Base-by-base conservation (phyloP, 176 grass and related monocot species). In the Triticum monococcum region DNA sequence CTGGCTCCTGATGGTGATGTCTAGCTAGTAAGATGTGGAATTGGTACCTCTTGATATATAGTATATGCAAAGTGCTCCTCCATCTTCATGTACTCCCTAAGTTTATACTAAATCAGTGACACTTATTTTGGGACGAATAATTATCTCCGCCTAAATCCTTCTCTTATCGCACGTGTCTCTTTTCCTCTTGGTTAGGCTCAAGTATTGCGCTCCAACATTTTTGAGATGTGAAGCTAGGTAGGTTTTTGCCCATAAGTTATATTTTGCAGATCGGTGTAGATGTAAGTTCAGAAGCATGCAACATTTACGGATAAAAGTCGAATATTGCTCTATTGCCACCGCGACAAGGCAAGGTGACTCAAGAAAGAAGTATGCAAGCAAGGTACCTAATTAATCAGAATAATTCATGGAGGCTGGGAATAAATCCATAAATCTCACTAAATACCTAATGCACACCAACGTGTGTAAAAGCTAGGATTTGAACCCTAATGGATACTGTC, bases 1-100 rank as follows among this genome's bases (percentile, higher is more conserved):
- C 73, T 79, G 54, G 68, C 84, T 83, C 52, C 35, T 71, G 52
- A 85, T 81, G 50, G 12, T 70, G 17, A 77, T 80, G 81, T 62
- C 75, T 85, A 43, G 45, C 80, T 74, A 66, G 45, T 84, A 52
- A 72, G 30, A 73, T 69, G 61, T 13, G 37, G 60, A 80, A 48
- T 50, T 84, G 57, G 32, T 79, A 59, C 25, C 33, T 73, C 85
- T 59, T 59, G 32, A 33, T 66, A 52, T 52, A 52, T 50, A 17
- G 16, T 54, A 54, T 54, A 67, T 57, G 7, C 33, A 22, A 46
- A 78, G 14, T 45, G 65, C 6, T 33, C 83, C 45, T 74, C 5
- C 31, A 31, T 18, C 5, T 30, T 72, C 2, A 48, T 3, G 68
- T 48, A 14, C 45, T 48, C 45, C 45, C 4, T 48, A 0, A 48